Evolutionary conservation across 192 early-diverging fungal genomes (phyloP).

Genomic region (Coemansia sp.): DNA sequence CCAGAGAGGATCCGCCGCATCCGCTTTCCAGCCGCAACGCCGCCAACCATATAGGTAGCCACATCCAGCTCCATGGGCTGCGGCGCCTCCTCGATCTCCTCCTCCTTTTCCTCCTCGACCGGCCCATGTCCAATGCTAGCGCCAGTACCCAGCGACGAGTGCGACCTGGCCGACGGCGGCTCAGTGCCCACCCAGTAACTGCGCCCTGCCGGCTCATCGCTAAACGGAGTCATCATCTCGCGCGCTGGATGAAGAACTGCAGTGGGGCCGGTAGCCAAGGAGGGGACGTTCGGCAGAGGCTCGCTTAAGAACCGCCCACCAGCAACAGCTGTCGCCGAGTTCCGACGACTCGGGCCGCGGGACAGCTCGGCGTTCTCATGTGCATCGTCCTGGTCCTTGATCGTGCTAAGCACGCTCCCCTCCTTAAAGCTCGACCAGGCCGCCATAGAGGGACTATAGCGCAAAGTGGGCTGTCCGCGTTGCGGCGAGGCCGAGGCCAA

Average conservation of each 20-base stretch:
- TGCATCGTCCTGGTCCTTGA: conserved; percentile 30
- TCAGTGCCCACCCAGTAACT: conserved; percentile 31
- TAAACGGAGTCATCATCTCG: conserved; percentile 12
- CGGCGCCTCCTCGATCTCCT: conserved; percentile 57
- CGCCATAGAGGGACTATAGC: conserved; percentile 42
- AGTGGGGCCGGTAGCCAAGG: neutral
- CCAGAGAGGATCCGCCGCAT: conserved; percentile 27
- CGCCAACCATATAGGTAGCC: conserved; percentile 53
- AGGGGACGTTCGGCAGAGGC: neutral
- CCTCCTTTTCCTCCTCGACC: conserved; percentile 28
- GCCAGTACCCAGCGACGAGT: conserved; percentile 51
- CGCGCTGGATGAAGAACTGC: neutral
- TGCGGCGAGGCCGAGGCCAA: conserved; percentile 37
- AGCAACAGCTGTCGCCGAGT: conserved; percentile 8
- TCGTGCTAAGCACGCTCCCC: conserved; percentile 17
- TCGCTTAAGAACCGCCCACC: neutral
- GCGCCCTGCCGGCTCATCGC: conserved; percentile 24
- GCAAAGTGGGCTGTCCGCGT: conserved; percentile 14
- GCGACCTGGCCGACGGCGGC: conserved; percentile 39
- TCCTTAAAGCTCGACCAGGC: conserved; percentile 50
- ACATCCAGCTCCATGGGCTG: conserved; percentile 53
- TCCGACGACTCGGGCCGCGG: neutral
- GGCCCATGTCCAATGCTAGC: conserved; percentile 16
- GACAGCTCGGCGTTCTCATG: conserved; percentile 8
- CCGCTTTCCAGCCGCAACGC: conserved; percentile 44